phyloP scores from a whole-genome alignment of 352 stramenopile genomes.

The Phytophthora multivora region DNA sequence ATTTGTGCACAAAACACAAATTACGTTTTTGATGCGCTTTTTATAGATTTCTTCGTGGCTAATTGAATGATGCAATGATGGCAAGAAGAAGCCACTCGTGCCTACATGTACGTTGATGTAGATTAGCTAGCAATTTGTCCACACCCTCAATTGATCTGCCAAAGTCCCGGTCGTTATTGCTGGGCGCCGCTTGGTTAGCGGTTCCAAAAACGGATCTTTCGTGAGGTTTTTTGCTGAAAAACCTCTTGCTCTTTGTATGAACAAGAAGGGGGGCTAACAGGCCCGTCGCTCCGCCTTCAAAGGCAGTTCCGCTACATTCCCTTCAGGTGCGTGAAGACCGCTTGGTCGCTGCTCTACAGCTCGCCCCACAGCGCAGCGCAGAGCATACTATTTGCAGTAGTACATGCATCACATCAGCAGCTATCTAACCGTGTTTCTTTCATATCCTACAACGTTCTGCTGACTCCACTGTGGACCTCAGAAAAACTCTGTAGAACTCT shows the following conservation, averaged over 20 bases:
- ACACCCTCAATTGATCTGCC: not conserved
- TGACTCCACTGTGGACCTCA: not conserved
- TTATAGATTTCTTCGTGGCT: too few relatives aligned
- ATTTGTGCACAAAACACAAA: not conserved
- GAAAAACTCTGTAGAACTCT: constrained; percentile 22
- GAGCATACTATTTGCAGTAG: not conserved
- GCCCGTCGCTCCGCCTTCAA: constrained; percentile 16
- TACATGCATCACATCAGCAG: not conserved
- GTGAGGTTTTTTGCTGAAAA: constrained; percentile 33
- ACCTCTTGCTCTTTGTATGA: constrained; percentile 23
- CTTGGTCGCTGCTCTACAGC: not conserved
- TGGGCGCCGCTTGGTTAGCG: constrained; percentile 7
- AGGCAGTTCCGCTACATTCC: constrained; percentile 28
- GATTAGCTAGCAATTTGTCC: not conserved
- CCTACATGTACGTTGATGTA: too few relatives aligned
- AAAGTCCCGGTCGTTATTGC: constrained; percentile 5
- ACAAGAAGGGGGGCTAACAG: constrained; percentile 17
- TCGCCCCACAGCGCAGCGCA: not conserved
- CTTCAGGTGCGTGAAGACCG: constrained; percentile 24
- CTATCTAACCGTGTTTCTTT: constrained; percentile 11
- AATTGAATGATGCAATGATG: too few relatives aligned
- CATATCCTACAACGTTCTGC: not conserved
- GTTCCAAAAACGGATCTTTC: constrained; percentile 35
- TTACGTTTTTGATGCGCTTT: too few relatives aligned
- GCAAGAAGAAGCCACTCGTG: too few relatives aligned